Evolutionary conservation across 441 rosid genomes (phyloP).

Genomic region (Breynia disticha): DNA sequence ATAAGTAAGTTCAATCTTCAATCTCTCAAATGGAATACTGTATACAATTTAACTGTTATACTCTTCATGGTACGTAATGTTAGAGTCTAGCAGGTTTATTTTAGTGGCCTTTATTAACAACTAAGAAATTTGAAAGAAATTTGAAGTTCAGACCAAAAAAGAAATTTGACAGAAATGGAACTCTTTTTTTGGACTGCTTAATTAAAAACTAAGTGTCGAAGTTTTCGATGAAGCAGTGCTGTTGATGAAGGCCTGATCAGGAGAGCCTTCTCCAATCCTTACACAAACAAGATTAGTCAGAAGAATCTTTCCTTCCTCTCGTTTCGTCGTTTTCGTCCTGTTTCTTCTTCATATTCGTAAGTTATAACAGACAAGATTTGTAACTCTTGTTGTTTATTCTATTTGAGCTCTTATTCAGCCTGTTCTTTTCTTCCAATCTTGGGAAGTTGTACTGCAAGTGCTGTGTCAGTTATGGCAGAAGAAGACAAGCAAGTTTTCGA

Average conservation of each 20-base stretch:
- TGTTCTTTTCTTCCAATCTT: neutral
- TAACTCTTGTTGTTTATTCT: neutral
- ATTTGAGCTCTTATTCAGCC: neutral
- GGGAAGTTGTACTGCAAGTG: conserved; percentile 18
- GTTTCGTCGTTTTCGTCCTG: neutral
- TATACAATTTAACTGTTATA: too few species aligned
- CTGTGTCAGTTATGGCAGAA: conserved; percentile 18
- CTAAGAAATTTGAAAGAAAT: too few species aligned
- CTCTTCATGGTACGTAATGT: too few species aligned
- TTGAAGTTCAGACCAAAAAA: too few species aligned
- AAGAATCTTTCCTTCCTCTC: conserved; percentile 4
- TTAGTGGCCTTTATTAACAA: too few species aligned
- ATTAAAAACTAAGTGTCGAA: too few species aligned
- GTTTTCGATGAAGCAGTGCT: neutral
- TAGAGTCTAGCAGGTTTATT: too few species aligned
- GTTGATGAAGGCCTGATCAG: neutral
- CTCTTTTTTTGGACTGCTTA: too few species aligned
- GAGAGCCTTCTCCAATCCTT: neutral
- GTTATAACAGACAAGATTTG: neutral
- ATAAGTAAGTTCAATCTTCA: too few species aligned
- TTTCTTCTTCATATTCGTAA: conserved; percentile 3
- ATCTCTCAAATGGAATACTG: too few species aligned
- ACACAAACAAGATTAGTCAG: neutral
- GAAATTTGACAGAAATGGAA: too few species aligned
- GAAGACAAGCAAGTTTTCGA: conserved; percentile 31